phyloP scores from a whole-genome alignment of 1,284 basidiomycete genomes.

The Pholiota adiposa region DNA sequence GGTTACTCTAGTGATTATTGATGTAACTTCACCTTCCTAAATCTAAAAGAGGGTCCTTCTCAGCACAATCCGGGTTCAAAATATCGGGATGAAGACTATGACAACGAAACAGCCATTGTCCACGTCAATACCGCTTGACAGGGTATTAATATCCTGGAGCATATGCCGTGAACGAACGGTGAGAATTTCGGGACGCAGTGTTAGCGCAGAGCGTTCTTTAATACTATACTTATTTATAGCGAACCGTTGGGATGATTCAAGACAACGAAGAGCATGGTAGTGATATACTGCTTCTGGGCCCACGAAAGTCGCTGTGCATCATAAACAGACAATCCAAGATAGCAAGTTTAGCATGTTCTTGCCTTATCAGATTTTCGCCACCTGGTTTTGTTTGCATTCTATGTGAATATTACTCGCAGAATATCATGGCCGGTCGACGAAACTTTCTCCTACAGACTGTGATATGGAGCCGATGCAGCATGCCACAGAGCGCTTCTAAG shows the following conservation, averaged over 20 bases:
- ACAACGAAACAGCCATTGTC: not conserved
- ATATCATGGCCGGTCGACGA: not conserved
- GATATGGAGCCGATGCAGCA: slow-evolving; percentile 4
- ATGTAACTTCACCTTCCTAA: no score
- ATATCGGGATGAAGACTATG: not conserved
- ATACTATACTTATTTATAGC: not conserved
- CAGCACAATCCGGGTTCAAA: not conserved
- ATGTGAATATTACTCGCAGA: slow-evolving; percentile 2
- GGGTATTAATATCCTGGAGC: not conserved
- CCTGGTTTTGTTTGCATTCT: slow-evolving; percentile 6
- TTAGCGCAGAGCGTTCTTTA: not conserved
- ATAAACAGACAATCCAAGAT: not conserved
- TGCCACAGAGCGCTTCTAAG: slow-evolving; percentile 6
- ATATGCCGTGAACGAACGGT: not conserved
- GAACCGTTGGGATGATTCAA: not conserved
- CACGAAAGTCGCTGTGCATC: not conserved
- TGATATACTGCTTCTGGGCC: not conserved
- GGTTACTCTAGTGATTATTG: no score
- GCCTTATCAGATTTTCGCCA: slow-evolving; percentile 4
- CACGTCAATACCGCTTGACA: not conserved
- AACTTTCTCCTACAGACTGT: not conserved
- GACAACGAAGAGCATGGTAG: slow-evolving; percentile 1
- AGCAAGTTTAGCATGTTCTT: slow-evolving; percentile 6
- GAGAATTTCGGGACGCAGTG: not conserved
- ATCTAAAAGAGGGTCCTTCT: no score